A percentile compares a stretch with the other conserved stretches of the same genome.
Conservation (phyloP, 768 basidiomycete genomes). For the Suillus occidentalis region DNA sequence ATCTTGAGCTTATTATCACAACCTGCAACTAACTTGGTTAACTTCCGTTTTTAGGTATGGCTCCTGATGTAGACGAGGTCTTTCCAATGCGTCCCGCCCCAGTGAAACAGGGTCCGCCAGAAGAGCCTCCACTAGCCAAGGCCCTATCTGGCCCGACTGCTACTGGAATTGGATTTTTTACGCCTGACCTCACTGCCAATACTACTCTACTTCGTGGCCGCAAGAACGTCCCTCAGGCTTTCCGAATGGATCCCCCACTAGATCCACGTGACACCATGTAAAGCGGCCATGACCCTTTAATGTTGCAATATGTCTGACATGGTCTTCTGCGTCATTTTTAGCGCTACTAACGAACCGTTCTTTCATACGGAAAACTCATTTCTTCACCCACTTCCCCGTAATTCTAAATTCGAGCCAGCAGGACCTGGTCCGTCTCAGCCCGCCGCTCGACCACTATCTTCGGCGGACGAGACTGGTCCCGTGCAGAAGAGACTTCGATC, state of each 20-base stretch:
- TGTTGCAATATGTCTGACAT: conserved; percentile 1
- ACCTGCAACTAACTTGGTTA: conserved; percentile 18
- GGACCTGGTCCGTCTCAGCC: conserved; percentile 45
- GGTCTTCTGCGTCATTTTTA: conserved; percentile 26
- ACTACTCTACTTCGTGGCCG: conserved; percentile 58
- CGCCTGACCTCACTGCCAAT: conserved; percentile 61
- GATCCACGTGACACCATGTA: conserved; percentile 67
- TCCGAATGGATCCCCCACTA: conserved; percentile 53
- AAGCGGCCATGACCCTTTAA: conserved; percentile 18
- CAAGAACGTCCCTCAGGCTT: conserved; percentile 53
- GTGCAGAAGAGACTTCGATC: conserved; percentile 75
- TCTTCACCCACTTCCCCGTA: conserved; percentile 46
- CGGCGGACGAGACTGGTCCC: conserved; percentile 80
- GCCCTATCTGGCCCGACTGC: conserved; percentile 45
- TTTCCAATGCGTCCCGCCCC: conserved; percentile 66
- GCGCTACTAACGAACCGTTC: conserved; percentile 57
- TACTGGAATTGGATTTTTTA: conserved; percentile 76
- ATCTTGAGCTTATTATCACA: conserved; percentile 9
- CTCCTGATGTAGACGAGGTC: conserved; percentile 70
- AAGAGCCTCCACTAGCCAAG: conserved; percentile 44
- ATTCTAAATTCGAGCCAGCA: conserved; percentile 40
- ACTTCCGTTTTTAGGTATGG: conserved; percentile 47
- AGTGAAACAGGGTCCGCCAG: conserved; percentile 51
- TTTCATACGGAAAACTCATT: conserved; percentile 59
- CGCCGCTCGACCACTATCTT: conserved; percentile 69